Evolutionary conservation across 352 stramenopile genomes (phyloP), one percentile per base, ranked within the genome.

Genomic region (Phytophthora sp.): DNA sequence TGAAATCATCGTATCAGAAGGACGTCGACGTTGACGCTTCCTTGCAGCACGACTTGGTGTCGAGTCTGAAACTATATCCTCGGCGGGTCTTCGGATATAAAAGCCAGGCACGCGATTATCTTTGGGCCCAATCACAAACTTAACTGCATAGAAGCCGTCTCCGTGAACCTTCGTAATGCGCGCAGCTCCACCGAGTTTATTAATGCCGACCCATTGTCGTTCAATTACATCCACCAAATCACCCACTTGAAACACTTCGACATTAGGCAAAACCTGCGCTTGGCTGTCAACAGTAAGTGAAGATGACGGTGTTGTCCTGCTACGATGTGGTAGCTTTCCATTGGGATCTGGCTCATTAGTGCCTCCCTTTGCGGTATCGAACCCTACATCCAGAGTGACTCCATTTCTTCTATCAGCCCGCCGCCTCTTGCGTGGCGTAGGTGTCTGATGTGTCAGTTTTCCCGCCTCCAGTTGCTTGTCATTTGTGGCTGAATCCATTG

Each of bases 141-240:
- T 90, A 35, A 91, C 68, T 21, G 70, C 71, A 55, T 88, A 85
- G 12, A 74, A 87, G 15, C 71, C 71, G 53, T 90, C 79, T 72
- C 33, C 66, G 46, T 95, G 69, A 18, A 89, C 66, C 15, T 83
- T 73, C 4, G 73, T 89, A 45, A 98, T 92, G 55, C 84, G 81
- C 9, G 78, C 95, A 1, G 92, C 79, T 11, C 95, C 95, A 18
- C 95, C 94, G 11, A 76, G 83, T 73, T 97, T 96, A 79, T 98
- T 98, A 23, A 98, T 89, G 1, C 95, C 95, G 4, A 86, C 67
- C 91, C 92, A 98, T 55, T 90, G 97, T 13, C 95, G 81, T 26
- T 86, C 74, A 27, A 80, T 74, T 15, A 98, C 90, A 20, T 97
- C 75, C 4, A 98, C 91, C n/a, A 97, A 51, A 33, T 95, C 74